Evolutionary conservation across 495 filamentous ascomycete genomes (phyloP).

Genomic region (Lophium mytilinum): DNA sequence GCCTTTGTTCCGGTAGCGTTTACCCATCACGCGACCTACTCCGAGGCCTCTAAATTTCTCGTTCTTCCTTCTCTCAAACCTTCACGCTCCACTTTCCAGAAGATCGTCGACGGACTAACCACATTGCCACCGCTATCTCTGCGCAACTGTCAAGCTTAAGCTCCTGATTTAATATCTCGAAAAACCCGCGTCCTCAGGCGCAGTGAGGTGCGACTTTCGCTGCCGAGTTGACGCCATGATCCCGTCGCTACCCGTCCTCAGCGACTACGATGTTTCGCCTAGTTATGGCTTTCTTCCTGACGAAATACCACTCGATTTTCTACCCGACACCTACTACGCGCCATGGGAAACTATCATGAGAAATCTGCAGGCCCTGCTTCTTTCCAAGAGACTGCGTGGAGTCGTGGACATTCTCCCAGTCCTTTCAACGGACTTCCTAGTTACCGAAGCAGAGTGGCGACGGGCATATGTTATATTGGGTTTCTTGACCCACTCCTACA

Average conservation of each 20-base stretch:
- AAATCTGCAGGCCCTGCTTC: constrained; percentile 79
- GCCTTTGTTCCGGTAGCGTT: too few relatives aligned
- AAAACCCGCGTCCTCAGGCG: too few relatives aligned
- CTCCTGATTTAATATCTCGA: too few relatives aligned
- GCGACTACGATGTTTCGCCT: constrained; percentile 82
- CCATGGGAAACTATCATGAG: constrained; percentile 80
- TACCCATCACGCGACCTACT: too few relatives aligned
- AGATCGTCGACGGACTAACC: too few relatives aligned
- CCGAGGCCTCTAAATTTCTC: not conserved
- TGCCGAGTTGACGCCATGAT: constrained; percentile 50
- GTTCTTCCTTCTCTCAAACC: not conserved
- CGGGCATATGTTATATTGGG: constrained; percentile 80
- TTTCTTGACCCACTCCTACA: constrained; percentile 86
- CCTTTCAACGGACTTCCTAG: constrained; percentile 69
- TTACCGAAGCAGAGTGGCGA: constrained; percentile 80
- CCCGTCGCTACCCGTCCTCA: constrained; percentile 66
- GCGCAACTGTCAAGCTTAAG: not conserved
- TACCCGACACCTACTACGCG: constrained; percentile 84
- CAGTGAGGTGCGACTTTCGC: not conserved
- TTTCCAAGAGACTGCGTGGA: constrained; percentile 69
- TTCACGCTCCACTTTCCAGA: not conserved
- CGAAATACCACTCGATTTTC: constrained; percentile 65
- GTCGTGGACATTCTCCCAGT: constrained; percentile 72
- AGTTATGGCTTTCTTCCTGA: constrained; percentile 82
- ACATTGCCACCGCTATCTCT: not conserved